Percentiles rank a stretch among this genome's conserved stretches.
Evolutionary conservation across 495 filamentous ascomycete genomes (phyloP).

Genomic region (Neurospora sp.): DNA sequence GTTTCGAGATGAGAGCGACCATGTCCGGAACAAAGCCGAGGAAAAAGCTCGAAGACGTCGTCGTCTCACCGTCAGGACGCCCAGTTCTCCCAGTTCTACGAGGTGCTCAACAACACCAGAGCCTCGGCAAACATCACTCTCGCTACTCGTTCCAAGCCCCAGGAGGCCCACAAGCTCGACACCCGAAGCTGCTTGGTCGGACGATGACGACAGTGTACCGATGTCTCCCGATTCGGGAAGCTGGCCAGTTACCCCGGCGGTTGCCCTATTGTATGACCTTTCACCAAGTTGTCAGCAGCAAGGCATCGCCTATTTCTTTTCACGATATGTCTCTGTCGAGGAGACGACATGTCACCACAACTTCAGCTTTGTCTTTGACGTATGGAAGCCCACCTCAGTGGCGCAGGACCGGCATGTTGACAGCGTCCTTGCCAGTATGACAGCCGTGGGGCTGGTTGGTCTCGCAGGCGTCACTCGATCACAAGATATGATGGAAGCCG

Average conservation of each 20-base stretch:
- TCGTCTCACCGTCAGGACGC: constrained; percentile 7
- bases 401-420: constrained; percentile 19
- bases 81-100: constrained; percentile 10
- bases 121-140: constrained; percentile 8
- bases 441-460: constrained; percentile 40
- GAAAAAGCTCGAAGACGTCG: constrained; percentile 24
- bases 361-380: constrained; percentile 31
- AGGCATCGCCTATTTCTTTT: constrained; percentile 32
- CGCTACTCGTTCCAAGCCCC: constrained; percentile 11
- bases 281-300: constrained; percentile 23
- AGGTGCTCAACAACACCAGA: constrained; percentile 19
- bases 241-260: constrained; percentile 25
- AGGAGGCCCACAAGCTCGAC: constrained; percentile 7
- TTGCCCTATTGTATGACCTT: constrained; percentile 22
- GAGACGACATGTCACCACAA: constrained; percentile 28
- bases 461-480: constrained; percentile 33
- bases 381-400: constrained; percentile 25
- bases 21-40: constrained; percentile 55
- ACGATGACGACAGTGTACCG: constrained; percentile 17
- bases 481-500: constrained; percentile 29
- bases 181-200: constrained; percentile 5
- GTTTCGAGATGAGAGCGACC: constrained; percentile 64
- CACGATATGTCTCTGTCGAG: constrained; percentile 26
- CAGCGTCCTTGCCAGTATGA: constrained; percentile 32
- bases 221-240: constrained; percentile 26